Evolutionary conservation across 1,284 basidiomycete species (phyloP), one percentile per base, ranked within the genome.

Genomic region (Leccinum huronense): DNA sequence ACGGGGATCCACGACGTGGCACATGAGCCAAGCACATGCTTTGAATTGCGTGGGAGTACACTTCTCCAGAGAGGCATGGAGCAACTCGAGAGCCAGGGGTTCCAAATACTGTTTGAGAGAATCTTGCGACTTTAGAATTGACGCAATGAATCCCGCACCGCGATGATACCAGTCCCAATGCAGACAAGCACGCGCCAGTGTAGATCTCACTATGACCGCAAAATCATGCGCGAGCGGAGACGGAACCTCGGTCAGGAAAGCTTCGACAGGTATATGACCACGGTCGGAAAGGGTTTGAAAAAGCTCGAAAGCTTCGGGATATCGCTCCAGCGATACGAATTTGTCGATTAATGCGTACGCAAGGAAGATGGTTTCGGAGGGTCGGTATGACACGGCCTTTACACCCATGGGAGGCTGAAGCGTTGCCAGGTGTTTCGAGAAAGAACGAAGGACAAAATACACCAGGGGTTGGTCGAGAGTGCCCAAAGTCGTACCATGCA

Each of bases 151-250:
- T 13, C 67, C 68, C 8, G 76, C 72, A 0, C 82, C 83, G 45
- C 80, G 73, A 36, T 70, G 63, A 58, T 77, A 72, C 82, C 82
- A 86, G 42, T 80, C 76, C 81, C 83, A 85, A 66, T 81, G 76
- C 33, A 84, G 67, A 64, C 82, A 81, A 7, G 86, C 77, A 48
- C 80, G 80, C 14, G 82, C 75, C 27, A 86, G 67, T 1, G 82
- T 77, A 13, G 80, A 77, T 16, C 77, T 74, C 14, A 86, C 74
- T 60, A 86, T 80, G 36, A 79, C 74, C 16, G 73, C 69, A 55
- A 83, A 79, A 66, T 84, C 75, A 14, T 73, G 74, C 31, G 73
- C 69, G 13, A 71, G 76, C 31, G 73, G 70, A 64, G 78, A 71
- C 1, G 77, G 71, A 45, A 73, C 66, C 14, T 76, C 72, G 23